These are phyloP conservation scores for Phialophora expanda DNA, from an alignment of 2,329 filamentous ascomycete species.

Conservation along the genomic window DNA sequence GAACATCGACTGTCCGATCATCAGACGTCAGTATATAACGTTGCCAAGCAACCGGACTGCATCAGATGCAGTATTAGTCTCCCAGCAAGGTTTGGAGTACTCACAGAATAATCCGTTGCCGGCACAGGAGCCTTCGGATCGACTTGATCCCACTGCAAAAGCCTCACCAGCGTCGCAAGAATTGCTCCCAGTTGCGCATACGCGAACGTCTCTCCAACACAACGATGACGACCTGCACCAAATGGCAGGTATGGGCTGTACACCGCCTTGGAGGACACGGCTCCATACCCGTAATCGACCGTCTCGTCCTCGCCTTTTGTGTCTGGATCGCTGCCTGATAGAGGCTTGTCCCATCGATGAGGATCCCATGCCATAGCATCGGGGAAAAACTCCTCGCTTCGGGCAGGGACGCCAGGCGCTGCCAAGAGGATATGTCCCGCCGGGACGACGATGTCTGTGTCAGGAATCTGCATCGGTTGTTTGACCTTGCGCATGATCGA, in stretches of 20 bases:
- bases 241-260: slow-evolving; percentile 76
- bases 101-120: slow-evolving; percentile 66
- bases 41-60: not conserved
- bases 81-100: slow-evolving; percentile 34
- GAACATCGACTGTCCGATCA: slow-evolving; percentile 22
- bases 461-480: slow-evolving; percentile 77
- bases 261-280: slow-evolving; percentile 82
- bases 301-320: slow-evolving; percentile 61
- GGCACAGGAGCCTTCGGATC: slow-evolving; percentile 63
- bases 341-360: slow-evolving; percentile 65
- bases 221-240: slow-evolving; percentile 73
- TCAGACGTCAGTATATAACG: slow-evolving; percentile 1
- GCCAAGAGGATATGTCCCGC: slow-evolving; percentile 79
- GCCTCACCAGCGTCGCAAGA: slow-evolving; percentile 64
- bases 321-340: slow-evolving; percentile 61
- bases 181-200: slow-evolving; percentile 72
- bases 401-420: slow-evolving; percentile 75
- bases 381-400: slow-evolving; percentile 65
- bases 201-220: slow-evolving; percentile 78
- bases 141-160: slow-evolving; percentile 64
- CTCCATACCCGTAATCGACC: slow-evolving; percentile 89
- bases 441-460: slow-evolving; percentile 71
- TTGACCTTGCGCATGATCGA: slow-evolving; percentile 94
- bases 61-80: not conserved
- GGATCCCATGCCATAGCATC: slow-evolving; percentile 66